Percentiles rank a stretch among this genome's conserved stretches.
These are phyloP conservation scores for Ganoderma multipileum DNA, from an alignment of 1,284 basidiomycete species.

Conservation along the genomic window DNA sequence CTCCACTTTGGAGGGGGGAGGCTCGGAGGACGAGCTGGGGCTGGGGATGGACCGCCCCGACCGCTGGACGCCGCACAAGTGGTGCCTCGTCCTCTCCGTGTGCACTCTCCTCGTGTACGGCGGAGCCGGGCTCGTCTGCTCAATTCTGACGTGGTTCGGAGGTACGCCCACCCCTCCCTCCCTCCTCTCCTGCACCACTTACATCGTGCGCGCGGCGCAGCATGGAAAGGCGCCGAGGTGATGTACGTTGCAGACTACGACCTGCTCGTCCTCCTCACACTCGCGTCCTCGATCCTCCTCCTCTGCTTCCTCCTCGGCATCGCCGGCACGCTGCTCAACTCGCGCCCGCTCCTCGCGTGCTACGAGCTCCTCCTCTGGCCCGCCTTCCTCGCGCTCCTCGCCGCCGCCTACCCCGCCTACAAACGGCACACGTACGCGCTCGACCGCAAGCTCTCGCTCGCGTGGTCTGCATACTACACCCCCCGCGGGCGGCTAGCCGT, in stretches of 20 bases:
- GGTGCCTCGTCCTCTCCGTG: slow-evolving; percentile 60
- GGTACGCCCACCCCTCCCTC: slow-evolving; percentile 44
- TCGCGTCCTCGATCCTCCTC: slow-evolving; percentile 62
- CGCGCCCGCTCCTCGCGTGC: slow-evolving; percentile 73
- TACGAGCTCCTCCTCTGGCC: slow-evolving; percentile 79
- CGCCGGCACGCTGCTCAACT: slow-evolving; percentile 75
- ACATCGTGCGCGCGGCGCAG: too few relatives aligned
- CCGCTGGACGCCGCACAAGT: slow-evolving; percentile 63
- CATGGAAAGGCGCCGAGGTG: slow-evolving; percentile 58
- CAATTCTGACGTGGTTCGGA: slow-evolving; percentile 64
- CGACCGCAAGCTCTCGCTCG: slow-evolving; percentile 74
- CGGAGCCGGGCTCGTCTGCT: slow-evolving; percentile 50
- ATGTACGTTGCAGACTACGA: slow-evolving; percentile 63
- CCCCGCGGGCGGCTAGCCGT: slow-evolving; percentile 63
- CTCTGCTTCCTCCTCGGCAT: slow-evolving; percentile 72
- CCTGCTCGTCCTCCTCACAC: slow-evolving; percentile 67
- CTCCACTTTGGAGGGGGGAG: slow-evolving; percentile 37
- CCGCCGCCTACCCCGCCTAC: slow-evolving; percentile 76
- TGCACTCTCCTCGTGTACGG: slow-evolving; percentile 59
- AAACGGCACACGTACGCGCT: slow-evolving; percentile 74
- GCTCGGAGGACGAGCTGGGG: slow-evolving; percentile 45
- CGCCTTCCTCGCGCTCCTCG: slow-evolving; percentile 65
- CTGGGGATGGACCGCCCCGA: slow-evolving; percentile 47
- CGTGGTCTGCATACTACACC: slow-evolving; percentile 75
- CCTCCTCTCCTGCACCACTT: neutral